These are phyloP conservation scores for Monosporozyma siamensis DNA, from an alignment of 805 yeast species.

Conservation along the genomic window DNA sequence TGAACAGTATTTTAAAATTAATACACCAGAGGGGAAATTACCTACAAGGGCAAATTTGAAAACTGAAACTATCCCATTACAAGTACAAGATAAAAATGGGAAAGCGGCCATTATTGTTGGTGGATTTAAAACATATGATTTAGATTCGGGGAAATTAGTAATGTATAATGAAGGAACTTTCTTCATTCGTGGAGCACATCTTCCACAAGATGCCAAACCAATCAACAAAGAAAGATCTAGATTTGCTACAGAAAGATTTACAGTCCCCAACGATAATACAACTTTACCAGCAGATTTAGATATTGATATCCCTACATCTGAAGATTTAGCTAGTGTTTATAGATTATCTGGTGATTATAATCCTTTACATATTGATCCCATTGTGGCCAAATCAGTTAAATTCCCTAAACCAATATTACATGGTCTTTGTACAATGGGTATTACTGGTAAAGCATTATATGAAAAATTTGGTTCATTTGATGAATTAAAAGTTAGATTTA, in stretches of 20 bases:
- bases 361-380: constrained; percentile 92
- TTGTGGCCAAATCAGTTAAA: constrained; percentile 77
- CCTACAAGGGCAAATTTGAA: constrained; percentile 59
- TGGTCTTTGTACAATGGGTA: constrained; percentile 84
- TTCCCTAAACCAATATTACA: constrained; percentile 84
- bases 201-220: constrained; percentile 41
- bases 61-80: constrained; percentile 60
- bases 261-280: constrained; percentile 46
- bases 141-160: constrained; percentile 53
- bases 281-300: constrained; percentile 59
- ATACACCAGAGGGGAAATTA: constrained; percentile 51
- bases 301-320: constrained; percentile 45
- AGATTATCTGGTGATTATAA: constrained; percentile 90
- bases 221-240: constrained; percentile 40
- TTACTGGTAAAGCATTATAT: constrained; percentile 61
- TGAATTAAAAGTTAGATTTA: constrained; percentile 83
- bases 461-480: constrained; percentile 75
- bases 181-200: constrained; percentile 65
- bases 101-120: constrained; percentile 71
- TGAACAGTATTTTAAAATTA: constrained; percentile 79
- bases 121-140: constrained; percentile 62
- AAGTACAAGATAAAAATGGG: constrained; percentile 73
- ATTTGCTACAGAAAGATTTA: constrained; percentile 56
- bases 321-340: constrained; percentile 80
- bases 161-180: constrained; percentile 78